These are phyloP conservation scores for Exophiala sp. DNA, from an alignment of 2,329 filamentous ascomycete genomes.

Conservation along the genomic window DNA sequence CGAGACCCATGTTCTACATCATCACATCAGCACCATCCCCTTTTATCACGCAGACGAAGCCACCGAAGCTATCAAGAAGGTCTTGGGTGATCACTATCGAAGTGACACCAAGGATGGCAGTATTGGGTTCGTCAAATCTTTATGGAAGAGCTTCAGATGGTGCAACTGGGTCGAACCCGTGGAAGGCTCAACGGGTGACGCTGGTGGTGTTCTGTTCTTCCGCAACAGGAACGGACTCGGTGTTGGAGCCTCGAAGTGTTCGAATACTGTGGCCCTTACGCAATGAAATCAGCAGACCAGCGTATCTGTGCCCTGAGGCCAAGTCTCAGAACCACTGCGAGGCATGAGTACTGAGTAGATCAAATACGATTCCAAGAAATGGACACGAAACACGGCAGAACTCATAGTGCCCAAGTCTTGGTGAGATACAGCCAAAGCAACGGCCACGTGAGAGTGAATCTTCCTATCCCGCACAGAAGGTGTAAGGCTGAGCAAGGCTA, in stretches of 20 bases:
- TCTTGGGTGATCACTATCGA: slow-evolving; percentile 97
- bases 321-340: no score
- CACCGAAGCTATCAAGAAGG: slow-evolving; percentile 83
- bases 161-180: slow-evolving; percentile 98
- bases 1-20: slow-evolving; percentile 96
- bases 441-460: no score
- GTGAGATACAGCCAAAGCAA: no score
- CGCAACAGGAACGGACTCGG: slow-evolving; percentile 89
- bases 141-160: slow-evolving; percentile 77
- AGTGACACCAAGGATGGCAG: slow-evolving; percentile 72
- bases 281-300: no score
- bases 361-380: no score
- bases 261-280: slow-evolving; percentile 4
- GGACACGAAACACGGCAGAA: no score
- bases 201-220: slow-evolving; percentile 87
- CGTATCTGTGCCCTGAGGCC: no score
- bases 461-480: no score
- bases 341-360: no score
- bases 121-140: slow-evolving; percentile 75
- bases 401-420: no score
- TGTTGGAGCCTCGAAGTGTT: slow-evolving; percentile 43
- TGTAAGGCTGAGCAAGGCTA: no score
- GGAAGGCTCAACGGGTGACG: slow-evolving; percentile 72
- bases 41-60: slow-evolving; percentile 97
- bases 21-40: slow-evolving; percentile 93